These are phyloP conservation scores for Tanacetum coccineum DNA, from an alignment of 129 eudicot species.

Conservation along the genomic window DNA sequence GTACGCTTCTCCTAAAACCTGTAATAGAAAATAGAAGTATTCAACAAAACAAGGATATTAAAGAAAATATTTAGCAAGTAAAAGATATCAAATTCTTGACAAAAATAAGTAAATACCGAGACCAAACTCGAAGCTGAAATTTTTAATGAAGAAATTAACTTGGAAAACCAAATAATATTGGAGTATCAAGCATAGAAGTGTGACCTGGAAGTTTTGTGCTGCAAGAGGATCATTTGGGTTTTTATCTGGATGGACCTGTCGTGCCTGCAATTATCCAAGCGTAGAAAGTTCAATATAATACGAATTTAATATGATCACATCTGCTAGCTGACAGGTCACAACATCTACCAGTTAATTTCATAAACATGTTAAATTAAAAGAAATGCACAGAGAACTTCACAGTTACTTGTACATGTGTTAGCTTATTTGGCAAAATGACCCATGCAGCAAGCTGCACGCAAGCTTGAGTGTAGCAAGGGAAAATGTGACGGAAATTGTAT, in stretches of 20 bases:
- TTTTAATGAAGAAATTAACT: neutral
- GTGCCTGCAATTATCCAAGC: constrained; percentile 62
- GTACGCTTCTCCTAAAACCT: constrained; percentile 98
- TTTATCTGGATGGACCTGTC: constrained; percentile 97
- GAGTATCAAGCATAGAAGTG: neutral
- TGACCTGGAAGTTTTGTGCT: constrained; percentile 93
- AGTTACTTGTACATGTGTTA: too few relatives aligned
- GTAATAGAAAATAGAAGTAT: constrained; percentile 16
- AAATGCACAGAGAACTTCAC: neutral
- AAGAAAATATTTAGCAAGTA: constrained; percentile 3
- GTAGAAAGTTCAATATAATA: constrained; percentile 14
- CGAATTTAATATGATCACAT: neutral
- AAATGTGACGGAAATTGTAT: too few relatives aligned
- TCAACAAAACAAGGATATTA: constrained; percentile 4
- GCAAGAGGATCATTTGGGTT: constrained; percentile 96
- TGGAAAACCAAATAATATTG: neutral
- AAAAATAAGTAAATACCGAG: too few relatives aligned
- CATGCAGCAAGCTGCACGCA: too few relatives aligned
- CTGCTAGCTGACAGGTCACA: neutral
- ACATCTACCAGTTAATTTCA: neutral
- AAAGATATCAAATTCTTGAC: too few relatives aligned
- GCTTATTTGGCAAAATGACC: too few relatives aligned
- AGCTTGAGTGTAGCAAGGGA: too few relatives aligned
- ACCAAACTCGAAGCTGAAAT: too few relatives aligned
- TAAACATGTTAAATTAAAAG: neutral